phyloP scores from a whole-genome alignment of 345 rosid species.

The Noccaea bulbosa region DNA sequence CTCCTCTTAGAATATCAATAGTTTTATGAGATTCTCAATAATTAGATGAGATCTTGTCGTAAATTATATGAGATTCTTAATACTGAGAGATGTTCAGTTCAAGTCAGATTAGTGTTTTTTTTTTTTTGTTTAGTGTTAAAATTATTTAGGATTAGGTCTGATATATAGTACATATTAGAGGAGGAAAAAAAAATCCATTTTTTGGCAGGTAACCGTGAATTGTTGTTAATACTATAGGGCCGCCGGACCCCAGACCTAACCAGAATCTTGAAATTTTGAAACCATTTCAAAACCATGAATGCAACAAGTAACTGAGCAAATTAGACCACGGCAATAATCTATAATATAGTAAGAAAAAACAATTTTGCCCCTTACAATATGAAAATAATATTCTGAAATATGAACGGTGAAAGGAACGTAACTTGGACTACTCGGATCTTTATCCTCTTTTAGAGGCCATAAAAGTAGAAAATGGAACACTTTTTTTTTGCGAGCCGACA shows the following conservation, averaged over 20 bases:
- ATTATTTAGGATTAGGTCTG: not conserved
- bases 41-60: not conserved
- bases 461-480: constrained; percentile 36
- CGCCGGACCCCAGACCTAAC: not conserved
- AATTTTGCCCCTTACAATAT: not conserved
- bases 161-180: not conserved
- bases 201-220: not conserved
- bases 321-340: not conserved
- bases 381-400: not conserved
- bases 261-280: not conserved
- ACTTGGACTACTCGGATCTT: constrained; percentile 44
- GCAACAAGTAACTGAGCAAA: not conserved
- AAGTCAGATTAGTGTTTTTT: not conserved
- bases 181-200: not conserved
- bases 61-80: not conserved
- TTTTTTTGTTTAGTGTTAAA: not conserved
- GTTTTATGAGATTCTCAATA: not conserved
- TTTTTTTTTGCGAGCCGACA: constrained; percentile 40
- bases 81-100: not conserved
- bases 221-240: not conserved
- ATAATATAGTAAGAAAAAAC: too few species aligned
- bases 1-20: not conserved
- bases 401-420: constrained; percentile 32
- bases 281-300: not conserved
- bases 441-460: constrained; percentile 32